A percentile compares a stretch with the other conserved stretches of the same genome.
Conservation (phyloP, 2,329 filamentous ascomycete genomes). For the Rachicladosporium sp. region DNA sequence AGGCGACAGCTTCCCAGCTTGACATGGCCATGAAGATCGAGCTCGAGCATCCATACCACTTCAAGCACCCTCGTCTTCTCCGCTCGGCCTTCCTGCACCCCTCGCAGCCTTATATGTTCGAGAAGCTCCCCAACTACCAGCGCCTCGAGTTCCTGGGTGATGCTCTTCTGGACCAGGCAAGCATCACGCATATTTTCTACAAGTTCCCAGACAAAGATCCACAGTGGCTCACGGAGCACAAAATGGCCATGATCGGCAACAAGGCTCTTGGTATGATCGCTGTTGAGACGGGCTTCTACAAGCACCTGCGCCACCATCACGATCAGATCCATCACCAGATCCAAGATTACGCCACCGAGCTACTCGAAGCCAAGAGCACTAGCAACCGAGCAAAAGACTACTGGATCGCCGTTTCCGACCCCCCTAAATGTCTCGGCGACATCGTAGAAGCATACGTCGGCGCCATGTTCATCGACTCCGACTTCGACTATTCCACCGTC, state of each 20-base stretch:
- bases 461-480: slow-evolving; percentile 80
- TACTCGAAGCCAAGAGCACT: slow-evolving; percentile 41
- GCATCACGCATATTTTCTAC: slow-evolving; percentile 70
- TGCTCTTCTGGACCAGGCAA: slow-evolving; percentile 73
- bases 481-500: slow-evolving; percentile 63
- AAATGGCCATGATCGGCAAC: slow-evolving; percentile 97
- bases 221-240: slow-evolving; percentile 96
- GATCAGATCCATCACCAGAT: slow-evolving; percentile 41
- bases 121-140: slow-evolving; percentile 78
- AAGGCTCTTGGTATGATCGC: slow-evolving; percentile 78
- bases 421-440: slow-evolving; percentile 72
- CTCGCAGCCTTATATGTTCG: slow-evolving; percentile 62
- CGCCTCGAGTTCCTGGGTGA: slow-evolving; percentile 88
- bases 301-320: slow-evolving; percentile 47
- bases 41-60: slow-evolving; percentile 49
- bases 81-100: slow-evolving; percentile 81
- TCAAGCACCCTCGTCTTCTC: slow-evolving; percentile 63
- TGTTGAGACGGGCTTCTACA: slow-evolving; percentile 66
- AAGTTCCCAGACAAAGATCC: slow-evolving; percentile 69
- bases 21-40: slow-evolving; percentile 56
- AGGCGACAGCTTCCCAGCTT: slow-evolving; percentile 52
- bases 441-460: slow-evolving; percentile 81
- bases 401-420: slow-evolving; percentile 53
- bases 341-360: slow-evolving; percentile 43
- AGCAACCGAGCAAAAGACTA: slow-evolving; percentile 45